Conservation (phyloP, 106 monocot species). For the Phalaenopsis equestris region DNA sequence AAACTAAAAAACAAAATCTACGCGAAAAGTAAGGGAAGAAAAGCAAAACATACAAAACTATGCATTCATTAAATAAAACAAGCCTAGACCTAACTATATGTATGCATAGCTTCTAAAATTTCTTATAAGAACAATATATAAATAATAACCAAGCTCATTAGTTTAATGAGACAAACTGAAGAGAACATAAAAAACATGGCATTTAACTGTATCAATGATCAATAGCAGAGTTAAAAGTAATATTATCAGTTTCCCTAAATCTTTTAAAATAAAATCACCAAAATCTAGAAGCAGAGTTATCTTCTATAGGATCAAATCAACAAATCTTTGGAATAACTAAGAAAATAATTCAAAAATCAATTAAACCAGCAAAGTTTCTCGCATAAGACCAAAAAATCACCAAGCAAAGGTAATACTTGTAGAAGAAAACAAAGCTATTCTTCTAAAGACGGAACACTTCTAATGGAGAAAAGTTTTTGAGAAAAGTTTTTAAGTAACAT, state of each 20-base stretch:
- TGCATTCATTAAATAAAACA: background rate
- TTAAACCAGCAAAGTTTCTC: background rate
- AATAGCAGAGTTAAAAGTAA: background rate
- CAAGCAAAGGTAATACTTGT: background rate
- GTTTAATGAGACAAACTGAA: background rate
- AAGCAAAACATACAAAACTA: too few species aligned
- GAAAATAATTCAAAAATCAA: background rate
- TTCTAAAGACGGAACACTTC: background rate
- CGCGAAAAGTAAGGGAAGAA: background rate
- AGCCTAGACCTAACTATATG: background rate
- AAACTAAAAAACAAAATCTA: background rate
- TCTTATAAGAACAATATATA: background rate
- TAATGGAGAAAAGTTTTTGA: background rate
- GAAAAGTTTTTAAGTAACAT: background rate
- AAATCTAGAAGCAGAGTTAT: background rate
- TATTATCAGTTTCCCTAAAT: background rate
- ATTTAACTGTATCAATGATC: background rate
- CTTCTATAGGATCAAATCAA: background rate
- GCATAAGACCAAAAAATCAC: background rate
- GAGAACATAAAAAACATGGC: background rate
- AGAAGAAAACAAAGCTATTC: background rate
- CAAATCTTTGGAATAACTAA: background rate
- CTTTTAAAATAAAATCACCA: background rate
- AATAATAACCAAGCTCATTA: background rate
- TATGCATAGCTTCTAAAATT: background rate